phyloP scores from a whole-genome alignment of 1,139 yeast species.

The Magnusiomyces ingens region DNA sequence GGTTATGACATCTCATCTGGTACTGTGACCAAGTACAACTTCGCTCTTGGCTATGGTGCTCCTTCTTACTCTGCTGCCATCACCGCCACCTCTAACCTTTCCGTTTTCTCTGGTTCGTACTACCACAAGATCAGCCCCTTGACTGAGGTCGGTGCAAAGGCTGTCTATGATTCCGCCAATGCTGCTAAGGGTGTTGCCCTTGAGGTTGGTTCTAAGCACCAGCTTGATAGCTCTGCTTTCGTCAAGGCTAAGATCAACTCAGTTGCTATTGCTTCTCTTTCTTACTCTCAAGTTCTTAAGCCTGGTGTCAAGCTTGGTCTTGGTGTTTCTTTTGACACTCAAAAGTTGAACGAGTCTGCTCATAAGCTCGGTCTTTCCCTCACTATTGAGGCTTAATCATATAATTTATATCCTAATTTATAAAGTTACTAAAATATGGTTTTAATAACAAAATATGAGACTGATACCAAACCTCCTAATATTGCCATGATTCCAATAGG shows the following conservation, averaged over 20 bases:
- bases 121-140: constrained; percentile 89
- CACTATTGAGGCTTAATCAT: constrained; percentile 72
- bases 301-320: constrained; percentile 97
- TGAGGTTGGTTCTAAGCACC: constrained; percentile 95
- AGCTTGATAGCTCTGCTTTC: constrained; percentile 77
- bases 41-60: constrained; percentile 89
- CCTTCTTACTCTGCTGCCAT: constrained; percentile 84
- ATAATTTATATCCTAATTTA: background rate
- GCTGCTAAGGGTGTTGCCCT: constrained; percentile 63
- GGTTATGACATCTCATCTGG: constrained; percentile 94
- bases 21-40: constrained; percentile 87
- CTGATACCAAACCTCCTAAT: background rate
- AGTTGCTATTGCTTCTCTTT: constrained; percentile 89
- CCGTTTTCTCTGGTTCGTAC: constrained; percentile 91
- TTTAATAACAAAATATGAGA: background rate
- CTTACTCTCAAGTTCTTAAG: constrained; percentile 92
- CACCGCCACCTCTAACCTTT: constrained; percentile 82
- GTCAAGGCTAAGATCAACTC: constrained; percentile 97
- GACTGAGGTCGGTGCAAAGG: constrained; percentile 97
- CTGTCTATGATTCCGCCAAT: constrained; percentile 87
- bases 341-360: constrained; percentile 93
- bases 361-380: constrained; percentile 96
- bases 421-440: background rate
- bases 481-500: background rate
- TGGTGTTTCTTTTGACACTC: constrained; percentile 95